These are phyloP conservation scores for Ophiocordyceps sinensis DNA, from an alignment of 2,329 filamentous ascomycete species.

Conservation along the genomic window DNA sequence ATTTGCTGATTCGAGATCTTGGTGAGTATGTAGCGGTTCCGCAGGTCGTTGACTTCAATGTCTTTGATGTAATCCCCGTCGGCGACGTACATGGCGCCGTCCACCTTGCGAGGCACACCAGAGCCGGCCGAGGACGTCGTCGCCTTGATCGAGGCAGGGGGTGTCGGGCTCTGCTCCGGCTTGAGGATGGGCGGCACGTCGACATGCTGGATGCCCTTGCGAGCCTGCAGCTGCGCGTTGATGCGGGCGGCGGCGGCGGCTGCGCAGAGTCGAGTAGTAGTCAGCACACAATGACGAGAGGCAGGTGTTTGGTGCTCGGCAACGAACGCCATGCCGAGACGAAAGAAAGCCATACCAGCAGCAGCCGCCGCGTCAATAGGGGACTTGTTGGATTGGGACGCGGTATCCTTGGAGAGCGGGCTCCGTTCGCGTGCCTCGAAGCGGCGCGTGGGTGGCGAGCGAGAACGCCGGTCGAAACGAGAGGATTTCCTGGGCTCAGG, in stretches of 20 bases:
- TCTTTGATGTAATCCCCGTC: slow-evolving; percentile 98
- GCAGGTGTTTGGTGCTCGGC: no score
- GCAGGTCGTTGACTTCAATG: slow-evolving; percentile 95
- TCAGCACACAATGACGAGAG: neutral
- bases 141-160: slow-evolving; percentile 18
- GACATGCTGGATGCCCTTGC: slow-evolving; percentile 80
- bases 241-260: slow-evolving; percentile 83
- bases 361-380: slow-evolving; percentile 58
- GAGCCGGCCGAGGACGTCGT: slow-evolving; percentile 16
- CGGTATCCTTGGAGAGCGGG: slow-evolving; percentile 41
- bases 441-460: slow-evolving; percentile 58
- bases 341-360: slow-evolving; percentile 42
- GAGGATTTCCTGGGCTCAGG: slow-evolving; percentile 63
- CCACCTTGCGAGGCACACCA: slow-evolving; percentile 41
- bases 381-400: slow-evolving; percentile 31
- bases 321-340: neutral
- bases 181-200: slow-evolving; percentile 70
- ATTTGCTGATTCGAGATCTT: slow-evolving; percentile 97
- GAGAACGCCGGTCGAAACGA: slow-evolving; percentile 83
- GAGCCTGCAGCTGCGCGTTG: slow-evolving; percentile 69
- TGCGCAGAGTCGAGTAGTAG: slow-evolving; percentile 13
- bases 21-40: slow-evolving; percentile 92
- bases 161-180: slow-evolving; percentile 27
- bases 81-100: slow-evolving; percentile 82
- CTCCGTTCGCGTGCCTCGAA: slow-evolving; percentile 65